Conservation (phyloP, 345 rosid species). For the Eucalyptus virginea region DNA sequence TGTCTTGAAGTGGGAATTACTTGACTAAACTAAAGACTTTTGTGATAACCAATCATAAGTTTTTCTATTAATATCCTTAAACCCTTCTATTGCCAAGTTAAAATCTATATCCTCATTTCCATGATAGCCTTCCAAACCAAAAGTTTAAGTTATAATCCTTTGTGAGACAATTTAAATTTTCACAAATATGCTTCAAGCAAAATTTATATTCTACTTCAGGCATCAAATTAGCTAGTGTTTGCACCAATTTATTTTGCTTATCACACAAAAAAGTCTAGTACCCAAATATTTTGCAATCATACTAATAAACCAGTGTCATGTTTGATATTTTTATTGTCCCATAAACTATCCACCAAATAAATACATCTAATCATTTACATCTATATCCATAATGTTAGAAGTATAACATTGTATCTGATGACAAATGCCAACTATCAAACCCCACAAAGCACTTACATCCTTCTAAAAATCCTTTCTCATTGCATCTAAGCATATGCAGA, state of each 20-base stretch:
- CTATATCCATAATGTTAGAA: accelerated
- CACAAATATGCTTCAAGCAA: not conserved
- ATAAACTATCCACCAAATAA: not conserved
- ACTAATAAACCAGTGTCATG: not conserved
- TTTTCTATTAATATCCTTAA: no score
- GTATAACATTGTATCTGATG: accelerated
- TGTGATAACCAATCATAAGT: not conserved
- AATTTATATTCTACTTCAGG: accelerated
- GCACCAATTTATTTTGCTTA: not conserved
- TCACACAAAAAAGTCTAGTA: no score
- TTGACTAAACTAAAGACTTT: not conserved
- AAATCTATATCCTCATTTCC: not conserved
- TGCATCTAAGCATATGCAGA: no score
- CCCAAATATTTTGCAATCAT: not conserved
- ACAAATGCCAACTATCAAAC: not conserved
- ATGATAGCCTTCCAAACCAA: no score
- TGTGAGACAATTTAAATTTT: not conserved
- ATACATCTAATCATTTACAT: no score
- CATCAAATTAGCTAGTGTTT: not conserved
- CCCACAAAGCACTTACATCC: not conserved
- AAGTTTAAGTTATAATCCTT: no score
- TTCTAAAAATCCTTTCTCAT: no score
- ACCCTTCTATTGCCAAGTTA: no score
- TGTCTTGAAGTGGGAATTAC: no score
- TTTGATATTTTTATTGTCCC: no score